phyloP scores from a whole-genome alignment of 2,329 filamentous ascomycete genomes.

The Colletotrichum eremochloae region DNA sequence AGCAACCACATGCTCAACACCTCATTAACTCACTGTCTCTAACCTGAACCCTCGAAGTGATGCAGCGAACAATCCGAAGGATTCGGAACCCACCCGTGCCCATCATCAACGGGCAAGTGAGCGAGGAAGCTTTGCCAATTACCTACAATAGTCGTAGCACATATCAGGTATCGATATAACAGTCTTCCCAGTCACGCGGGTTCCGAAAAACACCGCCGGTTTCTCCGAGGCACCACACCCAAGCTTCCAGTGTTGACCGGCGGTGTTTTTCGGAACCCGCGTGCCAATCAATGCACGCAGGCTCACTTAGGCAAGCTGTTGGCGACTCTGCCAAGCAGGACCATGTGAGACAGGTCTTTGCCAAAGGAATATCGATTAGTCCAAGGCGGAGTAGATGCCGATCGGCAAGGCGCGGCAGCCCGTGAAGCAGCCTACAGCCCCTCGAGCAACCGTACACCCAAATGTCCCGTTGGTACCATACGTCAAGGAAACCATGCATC shows the following conservation, averaged over 20 bases:
- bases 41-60: background rate
- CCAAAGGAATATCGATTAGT: background rate
- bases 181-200: background rate
- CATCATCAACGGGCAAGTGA: background rate
- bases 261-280: no score
- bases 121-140: background rate
- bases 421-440: constrained; percentile 6
- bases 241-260: no score
- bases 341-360: constrained; percentile 16
- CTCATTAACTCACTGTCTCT: no score
- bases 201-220: no score
- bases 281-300: no score
- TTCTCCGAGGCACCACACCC: no score
- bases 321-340: background rate
- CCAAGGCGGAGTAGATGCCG: constrained; percentile 30
- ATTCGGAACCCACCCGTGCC: background rate
- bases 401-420: constrained; percentile 29
- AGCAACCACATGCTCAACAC: no score
- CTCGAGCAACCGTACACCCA: background rate
- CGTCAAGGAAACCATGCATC: background rate
- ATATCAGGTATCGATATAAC: background rate
- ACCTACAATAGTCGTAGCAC: background rate
- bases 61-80: background rate
- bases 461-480: background rate
- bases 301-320: background rate